Percentiles rank a stretch among this genome's conserved stretches.
phyloP scores from a whole-genome alignment of 139 green algal species.

The Chlamydomonas sphaeroides region DNA sequence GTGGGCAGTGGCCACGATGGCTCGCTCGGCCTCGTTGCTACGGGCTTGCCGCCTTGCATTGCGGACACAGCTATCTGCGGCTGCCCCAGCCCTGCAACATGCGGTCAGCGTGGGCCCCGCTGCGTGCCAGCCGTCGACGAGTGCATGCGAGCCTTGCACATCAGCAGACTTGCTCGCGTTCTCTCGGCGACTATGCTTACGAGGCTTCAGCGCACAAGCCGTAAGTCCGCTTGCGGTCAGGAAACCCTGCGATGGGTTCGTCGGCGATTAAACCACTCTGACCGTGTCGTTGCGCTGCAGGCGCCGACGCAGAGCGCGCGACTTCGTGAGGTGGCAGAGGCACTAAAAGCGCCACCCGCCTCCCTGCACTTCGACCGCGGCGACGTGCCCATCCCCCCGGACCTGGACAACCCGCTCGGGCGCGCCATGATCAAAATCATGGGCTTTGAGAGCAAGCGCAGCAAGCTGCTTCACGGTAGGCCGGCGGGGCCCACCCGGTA shows the following conservation, averaged over 20 bases:
- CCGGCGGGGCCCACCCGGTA: too few species aligned
- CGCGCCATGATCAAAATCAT: constrained; percentile 32
- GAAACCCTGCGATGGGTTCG: background rate
- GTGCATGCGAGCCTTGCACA: too few species aligned
- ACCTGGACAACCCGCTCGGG: constrained; percentile 38
- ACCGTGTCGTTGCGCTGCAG: too few species aligned
- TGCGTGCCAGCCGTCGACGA: too few species aligned
- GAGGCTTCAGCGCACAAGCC: background rate
- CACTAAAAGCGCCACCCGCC: background rate
- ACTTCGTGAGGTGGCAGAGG: constrained; percentile 2
- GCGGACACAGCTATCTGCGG: too few species aligned
- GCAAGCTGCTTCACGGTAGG: constrained; percentile 43
- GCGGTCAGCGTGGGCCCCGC: too few species aligned
- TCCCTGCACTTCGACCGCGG: constrained; percentile 21
- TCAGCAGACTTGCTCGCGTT: too few species aligned
- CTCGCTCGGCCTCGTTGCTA: too few species aligned
- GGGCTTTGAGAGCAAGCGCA: constrained; percentile 45
- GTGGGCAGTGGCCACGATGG: too few species aligned
- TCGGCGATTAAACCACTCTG: background rate
- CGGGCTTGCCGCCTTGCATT: too few species aligned
- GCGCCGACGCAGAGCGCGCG: background rate
- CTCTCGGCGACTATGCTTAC: too few species aligned
- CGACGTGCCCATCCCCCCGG: constrained; percentile 1
- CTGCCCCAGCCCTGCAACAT: too few species aligned
- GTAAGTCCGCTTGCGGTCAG: background rate